Base-by-base conservation (phyloP, 2,329 filamentous ascomycete genomes). In the Sphaceloma murrayae region DNA sequence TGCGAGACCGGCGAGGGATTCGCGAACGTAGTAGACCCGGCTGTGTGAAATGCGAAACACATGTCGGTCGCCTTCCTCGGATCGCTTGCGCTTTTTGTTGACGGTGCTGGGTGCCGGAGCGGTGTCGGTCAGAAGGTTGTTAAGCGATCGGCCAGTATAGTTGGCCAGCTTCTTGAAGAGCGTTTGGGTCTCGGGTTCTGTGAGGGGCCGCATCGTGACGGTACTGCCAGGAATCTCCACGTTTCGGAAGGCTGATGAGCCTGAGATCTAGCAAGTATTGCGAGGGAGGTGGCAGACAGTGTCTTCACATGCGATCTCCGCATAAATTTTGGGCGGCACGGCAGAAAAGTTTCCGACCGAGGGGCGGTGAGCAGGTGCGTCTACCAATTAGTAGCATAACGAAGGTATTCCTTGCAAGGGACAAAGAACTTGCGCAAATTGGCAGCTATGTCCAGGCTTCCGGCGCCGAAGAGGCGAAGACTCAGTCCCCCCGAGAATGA, bases 161-260 rank as follows among this genome's bases (percentile, higher is more conserved):
- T 87, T 85, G 47, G 91, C 91, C 30, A 98, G 78, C 70, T 96
- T 94, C 55, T 81, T 77, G 65, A 95, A 93, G 56, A 95, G 78
- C 1, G 82, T 84, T 62, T 80, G 78, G 47, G 80, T 84, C 67
- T 87, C 82, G 58, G 70, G 65, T 63, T 86, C 86, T 46, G 86
- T 91, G 53, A 94, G 77, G 43, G 82, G 77, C 46, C 86, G 77
- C 85, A 94, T 93, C 34, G n/a, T n/a, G n/a, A n/a, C n/a, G n/a
- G n/a, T n/a, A n/a, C n/a, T n/a, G n/a, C n/a, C n/a, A n/a, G n/a
- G n/a, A n/a, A n/a, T n/a, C n/a, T n/a, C n/a, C n/a, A n/a, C n/a
- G n/a, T n/a, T n/a, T n/a, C n/a, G n/a, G n/a, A n/a, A n/a, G n/a
- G n/a, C n/a, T n/a, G n/a, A n/a, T n/a, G n/a, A n/a, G n/a, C n/a